These are phyloP conservation scores for Pseudogymnoascus sp. DNA, from an alignment of 2,329 filamentous ascomycete species.

Conservation along the genomic window DNA sequence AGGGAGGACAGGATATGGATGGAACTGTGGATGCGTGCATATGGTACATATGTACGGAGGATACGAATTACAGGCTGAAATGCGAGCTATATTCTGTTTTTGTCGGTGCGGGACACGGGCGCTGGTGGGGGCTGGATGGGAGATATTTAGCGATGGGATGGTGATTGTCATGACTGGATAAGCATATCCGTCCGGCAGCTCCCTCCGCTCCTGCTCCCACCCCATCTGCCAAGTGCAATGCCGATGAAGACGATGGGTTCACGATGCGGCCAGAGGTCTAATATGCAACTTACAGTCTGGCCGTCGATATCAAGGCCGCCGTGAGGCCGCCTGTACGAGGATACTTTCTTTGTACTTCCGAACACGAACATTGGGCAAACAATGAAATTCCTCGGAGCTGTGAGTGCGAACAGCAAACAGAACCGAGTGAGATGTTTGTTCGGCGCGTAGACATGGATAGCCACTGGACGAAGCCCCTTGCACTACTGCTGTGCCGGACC, in stretches of 20 bases:
- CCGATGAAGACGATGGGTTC: not conserved
- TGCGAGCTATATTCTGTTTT: not conserved
- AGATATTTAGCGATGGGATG: not conserved
- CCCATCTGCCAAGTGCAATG: not conserved
- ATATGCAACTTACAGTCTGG: not conserved
- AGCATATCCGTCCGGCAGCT: not conserved
- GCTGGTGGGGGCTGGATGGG: not conserved
- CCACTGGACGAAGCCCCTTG: conserved; percentile 5
- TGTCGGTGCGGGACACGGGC: not conserved
- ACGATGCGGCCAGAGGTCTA: conserved; percentile 1
- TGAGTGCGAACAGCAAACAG: not conserved
- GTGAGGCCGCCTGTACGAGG: not conserved
- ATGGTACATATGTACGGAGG: not conserved
- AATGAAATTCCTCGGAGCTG: not conserved
- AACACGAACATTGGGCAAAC: not conserved
- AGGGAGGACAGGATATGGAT: not conserved
- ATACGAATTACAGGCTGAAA: not conserved
- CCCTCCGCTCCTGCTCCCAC: not conserved
- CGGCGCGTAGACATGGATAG: conserved; percentile 1
- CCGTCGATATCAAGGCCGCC: not conserved
- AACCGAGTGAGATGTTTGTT: not conserved
- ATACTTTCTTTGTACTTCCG: not conserved
- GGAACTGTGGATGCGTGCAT: not conserved
- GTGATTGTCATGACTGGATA: not conserved
- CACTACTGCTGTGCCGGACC: conserved; percentile 3